A percentile compares a stretch with the other conserved stretches of the same genome.
Conservation (phyloP, 2,329 filamentous ascomycete genomes). For the Xylaria sp. region DNA sequence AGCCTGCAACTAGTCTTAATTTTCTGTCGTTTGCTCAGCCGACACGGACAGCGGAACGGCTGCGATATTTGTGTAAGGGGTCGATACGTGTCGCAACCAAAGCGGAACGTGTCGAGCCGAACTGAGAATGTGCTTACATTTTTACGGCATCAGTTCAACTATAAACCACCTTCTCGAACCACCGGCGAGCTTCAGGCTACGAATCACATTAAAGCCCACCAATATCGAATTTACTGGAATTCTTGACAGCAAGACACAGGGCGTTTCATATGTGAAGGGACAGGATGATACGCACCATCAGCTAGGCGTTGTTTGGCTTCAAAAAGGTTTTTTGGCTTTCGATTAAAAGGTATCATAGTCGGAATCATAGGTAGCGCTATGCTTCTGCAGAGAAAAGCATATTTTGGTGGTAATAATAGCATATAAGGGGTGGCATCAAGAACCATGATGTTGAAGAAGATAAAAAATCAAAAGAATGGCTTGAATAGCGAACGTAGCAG, state of each 20-base stretch:
- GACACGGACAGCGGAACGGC: neutral
- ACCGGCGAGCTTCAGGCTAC: neutral
- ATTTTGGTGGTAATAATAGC: constrained; percentile 14
- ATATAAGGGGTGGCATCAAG: neutral
- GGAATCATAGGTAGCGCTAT: constrained; percentile 4
- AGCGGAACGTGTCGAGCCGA: neutral
- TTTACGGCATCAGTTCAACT: neutral
- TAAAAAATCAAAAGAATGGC: neutral
- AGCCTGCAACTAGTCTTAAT: neutral
- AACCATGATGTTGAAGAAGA: constrained; percentile 4
- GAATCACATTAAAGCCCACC: neutral
- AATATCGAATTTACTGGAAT: constrained; percentile 3
- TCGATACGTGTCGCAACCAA: neutral
- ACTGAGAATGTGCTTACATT: neutral
- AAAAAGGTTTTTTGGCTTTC: constrained; percentile 24
- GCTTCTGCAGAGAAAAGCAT: constrained; percentile 6
- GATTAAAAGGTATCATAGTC: constrained; percentile 11
- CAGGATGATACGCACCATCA: constrained; percentile 20
- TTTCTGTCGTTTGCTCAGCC: neutral
- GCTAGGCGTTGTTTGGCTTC: constrained; percentile 32
- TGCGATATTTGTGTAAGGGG: neutral
- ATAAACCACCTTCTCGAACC: neutral
- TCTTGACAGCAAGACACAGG: constrained; percentile 20
- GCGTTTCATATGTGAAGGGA: constrained; percentile 12
- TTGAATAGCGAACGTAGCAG: neutral